Conservation (phyloP, 345 rosid species). For the Camelina hispida region DNA sequence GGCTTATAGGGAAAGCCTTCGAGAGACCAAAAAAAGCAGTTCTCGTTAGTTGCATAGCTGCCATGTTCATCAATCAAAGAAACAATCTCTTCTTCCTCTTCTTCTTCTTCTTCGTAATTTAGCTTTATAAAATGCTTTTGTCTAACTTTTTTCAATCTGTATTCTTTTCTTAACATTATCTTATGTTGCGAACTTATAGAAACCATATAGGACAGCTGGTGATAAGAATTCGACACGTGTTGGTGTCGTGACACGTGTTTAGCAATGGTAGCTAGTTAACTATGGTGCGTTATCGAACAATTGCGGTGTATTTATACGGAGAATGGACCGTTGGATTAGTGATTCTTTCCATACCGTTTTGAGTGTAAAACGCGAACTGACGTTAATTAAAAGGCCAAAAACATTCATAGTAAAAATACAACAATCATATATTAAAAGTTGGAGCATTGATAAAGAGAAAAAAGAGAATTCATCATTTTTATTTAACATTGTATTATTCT, state of each 20-base stretch:
- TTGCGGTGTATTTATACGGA: neutral
- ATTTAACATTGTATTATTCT: no score
- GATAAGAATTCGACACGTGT: constrained; percentile 36
- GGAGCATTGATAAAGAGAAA: neutral
- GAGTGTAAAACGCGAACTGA: no score
- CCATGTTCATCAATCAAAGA: constrained; percentile 34
- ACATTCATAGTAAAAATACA: no score
- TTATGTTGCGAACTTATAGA: constrained; percentile 34
- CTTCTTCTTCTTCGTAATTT: neutral
- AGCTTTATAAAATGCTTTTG: neutral
- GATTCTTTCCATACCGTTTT: no score
- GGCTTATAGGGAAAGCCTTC: constrained; percentile 32
- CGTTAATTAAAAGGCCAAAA: neutral
- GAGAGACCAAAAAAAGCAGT: constrained; percentile 27
- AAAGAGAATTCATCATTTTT: no score
- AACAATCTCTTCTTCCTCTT: constrained; percentile 4
- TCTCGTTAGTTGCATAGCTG: constrained; percentile 39
- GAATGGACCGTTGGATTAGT: neutral
- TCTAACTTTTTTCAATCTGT: neutral
- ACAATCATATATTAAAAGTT: neutral
- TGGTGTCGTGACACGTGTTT: constrained; percentile 18
- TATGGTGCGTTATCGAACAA: neutral
- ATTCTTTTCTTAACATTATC: neutral
- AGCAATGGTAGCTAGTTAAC: neutral
- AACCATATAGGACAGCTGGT: constrained; percentile 30